phyloP scores from a whole-genome alignment of 1,284 basidiomycete species.

The Leccinum ambiguum region DNA sequence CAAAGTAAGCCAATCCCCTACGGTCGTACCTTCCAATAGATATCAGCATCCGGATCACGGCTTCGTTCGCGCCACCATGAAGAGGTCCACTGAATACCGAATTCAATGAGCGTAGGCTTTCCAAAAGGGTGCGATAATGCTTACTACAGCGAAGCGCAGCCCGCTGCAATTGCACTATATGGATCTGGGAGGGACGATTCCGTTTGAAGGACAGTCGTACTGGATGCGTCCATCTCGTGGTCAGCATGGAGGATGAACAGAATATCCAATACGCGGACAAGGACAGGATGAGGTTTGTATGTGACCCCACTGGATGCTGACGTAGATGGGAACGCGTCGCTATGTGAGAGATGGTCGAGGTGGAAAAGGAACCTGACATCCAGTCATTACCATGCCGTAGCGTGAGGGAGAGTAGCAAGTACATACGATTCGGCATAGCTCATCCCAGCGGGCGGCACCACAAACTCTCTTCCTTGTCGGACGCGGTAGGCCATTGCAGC shows the following conservation, averaged over 20 bases:
- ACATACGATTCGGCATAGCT: too few relatives aligned
- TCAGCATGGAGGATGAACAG: conserved; percentile 88
- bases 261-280: conserved; percentile 82
- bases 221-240: conserved; percentile 83
- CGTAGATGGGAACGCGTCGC: conserved; percentile 40
- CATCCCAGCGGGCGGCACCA: conserved; percentile 61
- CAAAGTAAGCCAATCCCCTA: background rate
- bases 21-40: conserved; percentile 74
- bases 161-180: conserved; percentile 83
- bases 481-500: conserved; percentile 92
- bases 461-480: conserved; percentile 85
- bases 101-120: conserved; percentile 1
- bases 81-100: conserved; percentile 64
- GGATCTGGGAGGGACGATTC: conserved; percentile 88
- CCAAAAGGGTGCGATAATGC: conserved; percentile 28
- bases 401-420: too few relatives aligned
- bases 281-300: conserved; percentile 77
- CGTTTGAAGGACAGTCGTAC: conserved; percentile 82
- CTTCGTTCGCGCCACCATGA: conserved; percentile 86
- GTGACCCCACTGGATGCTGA: conserved; percentile 29
- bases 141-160: conserved; percentile 82
- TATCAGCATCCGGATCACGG: conserved; percentile 87
- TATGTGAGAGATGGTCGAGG: conserved; percentile 67
- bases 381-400: background rate
- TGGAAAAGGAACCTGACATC: conserved; percentile 76